A percentile compares a stretch with the other conserved stretches of the same genome.
These are phyloP conservation scores for Multifurca ochricompacta DNA, from an alignment of 768 basidiomycete species.

Conservation along the genomic window DNA sequence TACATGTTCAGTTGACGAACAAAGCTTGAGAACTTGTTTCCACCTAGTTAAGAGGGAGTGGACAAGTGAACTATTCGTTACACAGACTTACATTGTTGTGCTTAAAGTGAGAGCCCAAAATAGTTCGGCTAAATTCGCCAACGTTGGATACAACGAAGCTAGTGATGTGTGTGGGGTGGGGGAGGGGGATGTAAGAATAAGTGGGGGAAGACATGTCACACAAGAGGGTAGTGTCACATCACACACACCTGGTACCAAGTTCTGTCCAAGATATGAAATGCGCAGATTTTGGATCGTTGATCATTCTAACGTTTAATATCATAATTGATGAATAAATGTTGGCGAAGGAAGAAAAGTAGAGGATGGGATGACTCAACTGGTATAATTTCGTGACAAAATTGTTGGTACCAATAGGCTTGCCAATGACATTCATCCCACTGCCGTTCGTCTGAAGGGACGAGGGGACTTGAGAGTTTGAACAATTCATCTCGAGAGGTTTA, in stretches of 20 bases:
- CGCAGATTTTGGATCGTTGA: conserved; percentile 71
- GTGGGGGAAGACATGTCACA: background rate
- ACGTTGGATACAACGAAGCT: conserved; percentile 82
- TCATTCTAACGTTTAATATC: conserved; percentile 51
- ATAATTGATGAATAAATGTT: background rate
- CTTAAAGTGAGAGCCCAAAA: conserved; percentile 82
- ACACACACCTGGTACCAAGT: conserved; percentile 55
- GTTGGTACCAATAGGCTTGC: conserved; percentile 61
- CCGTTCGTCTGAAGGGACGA: conserved; percentile 17
- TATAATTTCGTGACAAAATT: conserved; percentile 88
- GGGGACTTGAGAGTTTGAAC: conserved; percentile 10
- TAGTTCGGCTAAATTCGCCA: conserved; percentile 78
- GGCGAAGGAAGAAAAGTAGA: background rate
- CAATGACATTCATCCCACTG: conserved; percentile 45
- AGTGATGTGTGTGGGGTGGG: too few relatives aligned
- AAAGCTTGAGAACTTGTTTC: conserved; percentile 92
- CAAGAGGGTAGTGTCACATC: too few relatives aligned
- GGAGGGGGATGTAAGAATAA: background rate
- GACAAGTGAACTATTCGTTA: too few relatives aligned
- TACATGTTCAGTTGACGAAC: conserved; percentile 96
- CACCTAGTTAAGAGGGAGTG: too few relatives aligned
- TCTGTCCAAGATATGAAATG: conserved; percentile 82
- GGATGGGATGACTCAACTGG: conserved; percentile 45
- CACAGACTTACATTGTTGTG: conserved; percentile 66
- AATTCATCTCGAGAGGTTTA: conserved; percentile 26